Evolutionary conservation across 768 basidiomycete genomes (phyloP), one percentile per base, ranked within the genome.

Genomic region (Suillus variegatus): DNA sequence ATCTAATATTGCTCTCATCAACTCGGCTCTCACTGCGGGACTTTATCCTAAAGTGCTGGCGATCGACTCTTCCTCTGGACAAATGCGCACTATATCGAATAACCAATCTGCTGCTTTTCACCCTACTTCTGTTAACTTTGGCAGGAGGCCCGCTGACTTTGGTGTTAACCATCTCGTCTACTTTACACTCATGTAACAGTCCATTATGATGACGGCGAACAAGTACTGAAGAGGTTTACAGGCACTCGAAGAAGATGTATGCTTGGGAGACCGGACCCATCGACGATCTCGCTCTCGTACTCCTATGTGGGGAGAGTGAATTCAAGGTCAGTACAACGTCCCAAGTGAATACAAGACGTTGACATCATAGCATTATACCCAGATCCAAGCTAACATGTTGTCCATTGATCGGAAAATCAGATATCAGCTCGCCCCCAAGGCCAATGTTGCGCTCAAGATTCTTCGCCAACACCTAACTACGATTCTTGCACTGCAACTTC

Each of bases 181-280:
- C 75, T 97, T 95, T 75, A 96, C 94, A 1, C 81, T 97, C 44
- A 96, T 95, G 93, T 93, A 68, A 67, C 84, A 75, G 22, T 43
- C 22, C 60, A 60, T 35, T 49, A 38, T 28, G 14, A n/a, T 51
- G 32, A 46, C 64, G 22, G 6, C 28, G 38, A 28, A 28, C 56
- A 28, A 5, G 16, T 72, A 25, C 66, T 69, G 49, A 69, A 13
- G 2, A 13, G 32, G 52, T 60, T 40, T 66, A 55, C 62, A 95
- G 95, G 94, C 94, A 95, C 73, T 96, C 95, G 8, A 97, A 94
- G 78, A 94, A 88, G 74, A 77, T 96, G 35, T 97, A 94, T 77
- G 92, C 86, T 20, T 97, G 95, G 95, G 97, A 99, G 76, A 94
- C 91, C 0, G 89, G 93, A 7, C 93, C 95, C 6, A 86, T 93